Base-by-base conservation (phyloP, 495 filamentous ascomycete genomes). In the Neurospora sp. region DNA sequence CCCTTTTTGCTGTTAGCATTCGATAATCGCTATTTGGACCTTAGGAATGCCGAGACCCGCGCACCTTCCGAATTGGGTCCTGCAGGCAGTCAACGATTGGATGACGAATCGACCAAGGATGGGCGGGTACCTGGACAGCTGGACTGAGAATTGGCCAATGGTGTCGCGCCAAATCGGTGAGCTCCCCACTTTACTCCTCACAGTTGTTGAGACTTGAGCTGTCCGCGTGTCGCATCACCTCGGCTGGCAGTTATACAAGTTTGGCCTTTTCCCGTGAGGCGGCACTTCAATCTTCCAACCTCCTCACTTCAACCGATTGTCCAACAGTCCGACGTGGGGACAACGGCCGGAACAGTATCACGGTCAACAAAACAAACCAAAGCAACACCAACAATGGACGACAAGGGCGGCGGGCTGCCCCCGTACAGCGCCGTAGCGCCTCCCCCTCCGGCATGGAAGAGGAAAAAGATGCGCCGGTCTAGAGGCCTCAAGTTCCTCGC, bases 401-500 rank as follows among this genome's bases (percentile, higher is more conserved):
- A 71, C 4, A 79, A 81, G 71, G 44, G 39, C 70, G 71, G 70
- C 22, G 53, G 53, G 27, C 71, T 78, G 8, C 78, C 79, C 4
- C 65, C 78, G 0, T 75, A 78, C 61, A 76, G 68, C 72, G 73
- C 75, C 3, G 59, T 70, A 12, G 41, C 70, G 2, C 38, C 69
- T 31, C 45, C 71, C 45, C 74, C 27, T 16, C 70, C 73, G 42
- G 70, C 71, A 59, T 78, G 79, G 78, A 71, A 72, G 47, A 75
- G 74, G 37, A 61, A 71, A n/a, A 73, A 59, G 38, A 70, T 75
- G 41, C 80, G 83, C 68, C 78, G 80, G 37, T 82, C 81, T 8
- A 78, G 80, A n/a, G 78, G 69, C 3, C 69, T 84, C 39, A 77
- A 77, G 39, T 71, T 80, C 61, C 45, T 83, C 27, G 82, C 71